These are phyloP conservation scores for Tolypocladium tropicale DNA, from an alignment of 2,329 filamentous ascomycete genomes.

Conservation along the genomic window DNA sequence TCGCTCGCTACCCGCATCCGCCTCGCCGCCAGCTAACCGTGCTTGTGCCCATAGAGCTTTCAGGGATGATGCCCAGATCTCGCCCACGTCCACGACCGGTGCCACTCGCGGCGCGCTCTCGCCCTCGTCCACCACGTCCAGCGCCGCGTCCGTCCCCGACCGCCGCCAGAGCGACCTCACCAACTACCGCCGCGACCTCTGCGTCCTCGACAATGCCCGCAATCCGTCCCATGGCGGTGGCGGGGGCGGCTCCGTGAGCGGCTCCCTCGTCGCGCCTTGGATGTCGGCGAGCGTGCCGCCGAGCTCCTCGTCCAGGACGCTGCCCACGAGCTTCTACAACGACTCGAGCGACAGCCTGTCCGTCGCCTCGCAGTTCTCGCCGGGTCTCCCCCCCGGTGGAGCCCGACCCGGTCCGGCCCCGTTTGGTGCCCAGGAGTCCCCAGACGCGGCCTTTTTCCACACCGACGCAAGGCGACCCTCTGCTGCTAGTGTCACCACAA, in stretches of 20 bases:
- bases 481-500: conserved; percentile 69
- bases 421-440: conserved; percentile 42
- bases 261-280: conserved; percentile 48
- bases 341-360: conserved; percentile 64
- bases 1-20: conserved; percentile 5
- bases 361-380: conserved; percentile 55
- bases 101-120: conserved; percentile 35
- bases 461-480: conserved; percentile 73
- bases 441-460: conserved; percentile 48
- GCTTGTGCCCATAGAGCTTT: conserved; percentile 11
- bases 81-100: conserved; percentile 33
- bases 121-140: conserved; percentile 29
- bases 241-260: conserved; percentile 34
- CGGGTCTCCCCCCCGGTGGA: conserved; percentile 47
- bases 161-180: conserved; percentile 50
- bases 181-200: conserved; percentile 63
- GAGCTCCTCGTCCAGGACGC: conserved; percentile 21
- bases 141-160: conserved; percentile 34
- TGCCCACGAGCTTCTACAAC: conserved; percentile 57
- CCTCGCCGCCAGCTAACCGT: background rate
- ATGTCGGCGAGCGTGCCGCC: conserved; percentile 34
- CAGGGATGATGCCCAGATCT: conserved; percentile 34
- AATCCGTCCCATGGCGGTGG: conserved; percentile 29
- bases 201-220: conserved; percentile 53
- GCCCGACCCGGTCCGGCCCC: conserved; percentile 17